These are phyloP conservation scores for Phytophthora pisi DNA, from an alignment of 352 stramenopile species.

Conservation along the genomic window DNA sequence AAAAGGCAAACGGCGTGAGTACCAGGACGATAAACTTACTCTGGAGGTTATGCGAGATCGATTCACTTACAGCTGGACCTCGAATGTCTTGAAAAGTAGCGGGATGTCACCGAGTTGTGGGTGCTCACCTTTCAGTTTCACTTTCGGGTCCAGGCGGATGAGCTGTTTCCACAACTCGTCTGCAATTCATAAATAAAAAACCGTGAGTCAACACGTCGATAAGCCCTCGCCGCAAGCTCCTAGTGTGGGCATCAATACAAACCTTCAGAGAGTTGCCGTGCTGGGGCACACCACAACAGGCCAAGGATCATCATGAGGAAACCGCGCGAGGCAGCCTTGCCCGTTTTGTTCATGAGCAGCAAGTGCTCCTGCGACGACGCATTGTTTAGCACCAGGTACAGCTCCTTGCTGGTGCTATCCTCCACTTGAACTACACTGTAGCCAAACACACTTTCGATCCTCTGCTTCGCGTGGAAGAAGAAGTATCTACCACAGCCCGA, in stretches of 20 bases:
- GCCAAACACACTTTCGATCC: slow-evolving; percentile 78
- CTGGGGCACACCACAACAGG: slow-evolving; percentile 79
- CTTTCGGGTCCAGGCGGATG: slow-evolving; percentile 58
- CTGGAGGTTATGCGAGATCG: background rate
- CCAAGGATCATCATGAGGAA: slow-evolving; percentile 86
- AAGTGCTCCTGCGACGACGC: slow-evolving; percentile 75
- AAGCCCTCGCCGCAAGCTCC: background rate
- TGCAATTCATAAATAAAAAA: slow-evolving; percentile 24
- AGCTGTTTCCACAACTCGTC: slow-evolving; percentile 85
- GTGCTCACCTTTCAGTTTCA: slow-evolving; percentile 68
- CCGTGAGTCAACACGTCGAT: slow-evolving; percentile 3
- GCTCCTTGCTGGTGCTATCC: slow-evolving; percentile 63
- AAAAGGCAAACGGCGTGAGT: background rate
- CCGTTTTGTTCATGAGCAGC: slow-evolving; percentile 76
- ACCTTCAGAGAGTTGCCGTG: slow-evolving; percentile 76
- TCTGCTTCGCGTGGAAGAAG: slow-evolving; percentile 77
- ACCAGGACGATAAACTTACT: background rate
- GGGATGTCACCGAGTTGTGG: slow-evolving; percentile 72
- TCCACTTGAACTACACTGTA: slow-evolving; percentile 80
- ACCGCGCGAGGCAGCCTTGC: slow-evolving; percentile 59
- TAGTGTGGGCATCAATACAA: background rate
- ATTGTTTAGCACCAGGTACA: slow-evolving; percentile 84
- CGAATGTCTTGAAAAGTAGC: slow-evolving; percentile 79
- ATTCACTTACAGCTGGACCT: slow-evolving; percentile 69
- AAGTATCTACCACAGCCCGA: slow-evolving; percentile 54